phyloP scores from a whole-genome alignment of 768 basidiomycete genomes.

The Mycena galericulata region DNA sequence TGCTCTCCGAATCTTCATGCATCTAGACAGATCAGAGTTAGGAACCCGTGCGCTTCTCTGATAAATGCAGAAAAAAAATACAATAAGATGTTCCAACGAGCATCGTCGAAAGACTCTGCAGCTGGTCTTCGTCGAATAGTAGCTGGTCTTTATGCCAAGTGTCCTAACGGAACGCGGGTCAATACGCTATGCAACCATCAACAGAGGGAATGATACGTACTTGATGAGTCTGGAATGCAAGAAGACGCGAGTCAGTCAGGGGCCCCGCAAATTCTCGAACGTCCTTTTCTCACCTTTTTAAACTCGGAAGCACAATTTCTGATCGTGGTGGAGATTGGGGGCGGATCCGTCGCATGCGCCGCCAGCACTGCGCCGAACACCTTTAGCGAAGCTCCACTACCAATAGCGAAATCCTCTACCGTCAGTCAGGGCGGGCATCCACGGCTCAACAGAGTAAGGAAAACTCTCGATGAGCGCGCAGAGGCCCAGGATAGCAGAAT shows the following conservation, averaged over 20 bases:
- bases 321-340: constrained; percentile 92
- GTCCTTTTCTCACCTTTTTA: constrained; percentile 71
- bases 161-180: constrained; percentile 63
- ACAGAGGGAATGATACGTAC: constrained; percentile 48
- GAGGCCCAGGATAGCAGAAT: constrained; percentile 91
- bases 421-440: constrained; percentile 88
- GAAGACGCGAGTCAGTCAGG: constrained; percentile 32
- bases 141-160: constrained; percentile 93
- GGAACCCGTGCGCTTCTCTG: not conserved
- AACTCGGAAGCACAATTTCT: constrained; percentile 87
- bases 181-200: constrained; percentile 20
- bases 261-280: constrained; percentile 19
- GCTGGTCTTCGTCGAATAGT: constrained; percentile 89
- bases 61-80: constrained; percentile 51
- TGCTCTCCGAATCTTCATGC: constrained; percentile 16
- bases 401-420: constrained; percentile 51
- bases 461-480: constrained; percentile 93
- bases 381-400: constrained; percentile 3
- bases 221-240: constrained; percentile 66
- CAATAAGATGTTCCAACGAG: constrained; percentile 92
- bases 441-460: constrained; percentile 94
- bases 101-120: constrained; percentile 89
- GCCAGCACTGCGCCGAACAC: constrained; percentile 68
- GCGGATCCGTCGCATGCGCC: constrained; percentile 84
- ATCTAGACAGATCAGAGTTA: constrained; percentile 21